A percentile compares a stretch with the other conserved stretches of the same genome.
Conservation (phyloP, 2,329 filamentous ascomycete species). For the Polychaeton citri region DNA sequence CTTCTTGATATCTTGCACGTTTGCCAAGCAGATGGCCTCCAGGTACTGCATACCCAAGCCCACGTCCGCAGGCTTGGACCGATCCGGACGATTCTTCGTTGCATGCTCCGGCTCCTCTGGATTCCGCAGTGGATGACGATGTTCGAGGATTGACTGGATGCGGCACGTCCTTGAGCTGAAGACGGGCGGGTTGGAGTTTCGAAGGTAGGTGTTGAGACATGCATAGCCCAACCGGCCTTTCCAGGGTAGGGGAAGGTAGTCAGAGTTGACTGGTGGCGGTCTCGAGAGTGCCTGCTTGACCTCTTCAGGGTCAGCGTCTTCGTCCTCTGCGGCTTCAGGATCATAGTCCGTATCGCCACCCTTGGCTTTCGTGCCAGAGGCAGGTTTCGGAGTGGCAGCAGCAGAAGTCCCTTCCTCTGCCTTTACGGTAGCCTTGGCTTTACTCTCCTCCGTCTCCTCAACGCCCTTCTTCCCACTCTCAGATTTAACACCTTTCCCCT, state of each 20-base stretch:
- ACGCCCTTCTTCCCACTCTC: constrained; percentile 6
- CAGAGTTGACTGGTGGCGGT: constrained; percentile 68
- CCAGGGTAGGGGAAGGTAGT: constrained; percentile 76
- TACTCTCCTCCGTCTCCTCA: neutral
- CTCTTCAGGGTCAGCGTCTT: constrained; percentile 42
- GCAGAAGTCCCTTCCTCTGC: constrained; percentile 4
- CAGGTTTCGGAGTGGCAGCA: constrained; percentile 5
- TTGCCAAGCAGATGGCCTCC: constrained; percentile 63
- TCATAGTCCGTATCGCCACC: constrained; percentile 23
- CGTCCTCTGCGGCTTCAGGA: constrained; percentile 41
- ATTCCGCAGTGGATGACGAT: constrained; percentile 68
- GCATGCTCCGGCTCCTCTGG: constrained; percentile 64
- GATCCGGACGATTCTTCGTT: constrained; percentile 77
- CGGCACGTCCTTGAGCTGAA: constrained; percentile 88
- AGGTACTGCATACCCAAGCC: constrained; percentile 59
- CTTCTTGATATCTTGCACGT: constrained; percentile 70
- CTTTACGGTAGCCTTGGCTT: constrained; percentile 5
- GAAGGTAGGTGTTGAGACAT: constrained; percentile 84
- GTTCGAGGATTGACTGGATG: constrained; percentile 79
- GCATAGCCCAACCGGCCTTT: constrained; percentile 82
- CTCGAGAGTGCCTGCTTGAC: constrained; percentile 46
- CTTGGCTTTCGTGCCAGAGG: constrained; percentile 12
- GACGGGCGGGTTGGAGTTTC: constrained; percentile 65
- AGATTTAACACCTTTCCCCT: constrained; percentile 6
- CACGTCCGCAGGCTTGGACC: constrained; percentile 50